A percentile compares a stretch with the other conserved stretches of the same genome.
Conservation (phyloP, 129 eudicot genomes). For the Smallanthus sonchifolius region DNA sequence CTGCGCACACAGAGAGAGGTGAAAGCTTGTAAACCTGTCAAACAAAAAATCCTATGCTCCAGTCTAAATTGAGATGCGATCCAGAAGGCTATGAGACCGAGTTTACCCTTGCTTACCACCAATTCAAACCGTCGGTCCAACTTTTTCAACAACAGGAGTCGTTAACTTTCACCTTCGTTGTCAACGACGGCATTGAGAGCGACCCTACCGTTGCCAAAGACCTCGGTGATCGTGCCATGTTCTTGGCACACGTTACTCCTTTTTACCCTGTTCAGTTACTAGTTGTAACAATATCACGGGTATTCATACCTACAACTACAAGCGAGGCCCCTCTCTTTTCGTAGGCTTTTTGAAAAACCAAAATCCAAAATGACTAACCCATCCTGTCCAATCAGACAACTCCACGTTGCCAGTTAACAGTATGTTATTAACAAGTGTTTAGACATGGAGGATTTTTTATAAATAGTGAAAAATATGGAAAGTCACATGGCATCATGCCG, state of each 20-base stretch:
- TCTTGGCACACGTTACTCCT: slow-evolving; percentile 82
- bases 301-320: slow-evolving; percentile 1
- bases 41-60: slow-evolving; percentile 44
- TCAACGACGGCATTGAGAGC: slow-evolving; percentile 56
- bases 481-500: slow-evolving; percentile 44
- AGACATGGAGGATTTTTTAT: slow-evolving; percentile 1
- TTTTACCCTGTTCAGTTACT: slow-evolving; percentile 56
- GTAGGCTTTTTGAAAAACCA: not conserved
- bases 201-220: slow-evolving; percentile 75
- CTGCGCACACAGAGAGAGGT: not conserved
- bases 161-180: slow-evolving; percentile 58
- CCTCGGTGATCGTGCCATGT: slow-evolving; percentile 76
- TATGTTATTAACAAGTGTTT: slow-evolving; percentile 9
- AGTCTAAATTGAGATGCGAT: slow-evolving; percentile 85
- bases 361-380: not conserved
- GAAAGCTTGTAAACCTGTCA: not conserved
- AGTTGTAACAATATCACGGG: too few relatives aligned
- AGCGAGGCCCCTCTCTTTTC: slow-evolving; percentile 27
- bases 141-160: slow-evolving; percentile 79
- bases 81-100: slow-evolving; percentile 85
- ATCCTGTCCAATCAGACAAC: not conserved
- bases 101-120: slow-evolving; percentile 56
- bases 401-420: slow-evolving; percentile 31
- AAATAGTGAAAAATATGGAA: slow-evolving; percentile 12
- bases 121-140: slow-evolving; percentile 82